Evolutionary conservation across 345 rosid genomes (phyloP), one percentile per base, ranked within the genome.

Genomic region (Eutrema japonicum): DNA sequence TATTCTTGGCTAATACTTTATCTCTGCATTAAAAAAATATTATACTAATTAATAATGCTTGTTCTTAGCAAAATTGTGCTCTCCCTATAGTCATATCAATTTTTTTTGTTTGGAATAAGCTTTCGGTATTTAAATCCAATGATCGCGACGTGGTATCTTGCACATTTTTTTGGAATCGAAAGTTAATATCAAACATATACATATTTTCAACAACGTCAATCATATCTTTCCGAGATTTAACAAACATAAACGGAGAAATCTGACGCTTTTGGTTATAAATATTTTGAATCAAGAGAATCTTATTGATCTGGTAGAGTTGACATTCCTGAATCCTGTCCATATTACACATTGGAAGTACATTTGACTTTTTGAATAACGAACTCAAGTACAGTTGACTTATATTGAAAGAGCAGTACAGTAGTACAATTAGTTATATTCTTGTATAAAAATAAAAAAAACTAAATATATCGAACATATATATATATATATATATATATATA

Each of bases 391-490:
- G 55, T 75, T 68, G 73, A 67, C 55, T 67, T 32, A 8, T 7
- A 35, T 60, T 75, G 68, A 51, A 67, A 67, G 63, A 42, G 73
- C 52, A 22, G 78, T 75, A 75, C 78, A 50, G n/a, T 50, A 60
- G 78, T 75, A 75, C 78, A 60, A 67, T n/a, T 73, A 60, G 59
- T 22, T 3, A 7, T 8, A n/a, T 46, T 2, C 26, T 6, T 22
- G 26, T 22, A 22, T 22, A 22, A 22, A 22, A 18, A 18, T 18
- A 18, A 18, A 18, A 18, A 18, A 22, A 1, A 22, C 26, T 22
- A 22, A 22, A 46, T 46, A 46, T 46, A 46, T n/a, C 4, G 14
- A 46, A 14, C 22, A 47, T 18, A 18, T 0, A 18, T 18, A 18
- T 18, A 18, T 18, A 18, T 18, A 18, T 18, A n/a, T n/a, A n/a